Evolutionary conservation across 2,329 filamentous ascomycete genomes (phyloP).

Genomic region (Sporothrix pseudoabietina): DNA sequence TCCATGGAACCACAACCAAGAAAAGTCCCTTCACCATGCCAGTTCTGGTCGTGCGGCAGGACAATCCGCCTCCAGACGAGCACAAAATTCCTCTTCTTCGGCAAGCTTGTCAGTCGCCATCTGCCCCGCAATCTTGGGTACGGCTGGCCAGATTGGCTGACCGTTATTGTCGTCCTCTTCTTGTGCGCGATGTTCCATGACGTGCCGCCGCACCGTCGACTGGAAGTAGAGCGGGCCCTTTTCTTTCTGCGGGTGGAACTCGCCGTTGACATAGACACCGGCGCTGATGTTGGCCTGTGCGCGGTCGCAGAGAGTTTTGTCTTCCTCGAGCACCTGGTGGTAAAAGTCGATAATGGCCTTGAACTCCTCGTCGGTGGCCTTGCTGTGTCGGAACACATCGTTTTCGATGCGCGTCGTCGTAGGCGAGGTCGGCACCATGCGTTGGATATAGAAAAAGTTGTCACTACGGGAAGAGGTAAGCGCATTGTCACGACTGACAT

Average conservation of each 20-base stretch:
- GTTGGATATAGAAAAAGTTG: constrained; percentile 56
- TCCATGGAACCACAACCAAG: too few species aligned
- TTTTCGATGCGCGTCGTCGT: constrained; percentile 51
- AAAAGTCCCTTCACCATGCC: constrained; percentile 27
- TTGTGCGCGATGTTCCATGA: constrained; percentile 39
- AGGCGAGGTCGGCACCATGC: constrained; percentile 51
- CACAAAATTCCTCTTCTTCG: constrained; percentile 40
- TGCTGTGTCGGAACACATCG: constrained; percentile 54
- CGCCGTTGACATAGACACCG: constrained; percentile 55
- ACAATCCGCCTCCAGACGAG: constrained; percentile 34
- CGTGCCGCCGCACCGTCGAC: constrained; percentile 36
- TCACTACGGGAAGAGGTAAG: constrained; percentile 37
- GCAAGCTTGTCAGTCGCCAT: constrained; percentile 37
- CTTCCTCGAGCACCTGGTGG: constrained; percentile 55
- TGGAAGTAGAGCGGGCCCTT: constrained; percentile 56
- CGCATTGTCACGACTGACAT: background rate
- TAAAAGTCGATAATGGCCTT: constrained; percentile 51
- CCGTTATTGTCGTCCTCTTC: constrained; percentile 36
- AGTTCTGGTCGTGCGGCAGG: constrained; percentile 21
- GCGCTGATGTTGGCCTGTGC: constrained; percentile 55
- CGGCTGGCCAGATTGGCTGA: constrained; percentile 41
- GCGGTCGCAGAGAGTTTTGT: constrained; percentile 53
- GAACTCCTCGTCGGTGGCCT: constrained; percentile 52
- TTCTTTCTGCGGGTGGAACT: constrained; percentile 55
- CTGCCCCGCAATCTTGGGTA: constrained; percentile 35